A percentile compares a stretch with the other conserved stretches of the same genome.
Conservation (phyloP, 164 flowering plant genomes). For the Vitis labrusca region DNA sequence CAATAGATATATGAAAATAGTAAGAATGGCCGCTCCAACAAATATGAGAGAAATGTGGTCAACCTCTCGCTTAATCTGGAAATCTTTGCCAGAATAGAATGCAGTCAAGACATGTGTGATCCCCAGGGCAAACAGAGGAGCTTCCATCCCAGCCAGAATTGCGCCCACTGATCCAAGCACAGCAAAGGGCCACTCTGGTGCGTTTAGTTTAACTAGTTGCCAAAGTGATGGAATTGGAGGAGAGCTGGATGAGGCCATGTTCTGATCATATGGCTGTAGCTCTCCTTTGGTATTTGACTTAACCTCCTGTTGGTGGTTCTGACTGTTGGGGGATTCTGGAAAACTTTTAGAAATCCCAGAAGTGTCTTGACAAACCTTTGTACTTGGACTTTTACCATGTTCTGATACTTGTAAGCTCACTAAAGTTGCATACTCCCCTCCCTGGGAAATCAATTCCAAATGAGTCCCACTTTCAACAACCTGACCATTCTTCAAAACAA, state of each 20-base stretch:
- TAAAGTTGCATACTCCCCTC: constrained; percentile 63
- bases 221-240: constrained; percentile 41
- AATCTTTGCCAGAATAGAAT: constrained; percentile 45
- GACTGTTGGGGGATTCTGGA: constrained; percentile 19
- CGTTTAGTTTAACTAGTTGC: constrained; percentile 53
- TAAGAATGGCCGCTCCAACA: constrained; percentile 46
- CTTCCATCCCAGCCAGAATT: constrained; percentile 60
- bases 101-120: constrained; percentile 54
- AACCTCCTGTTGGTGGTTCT: constrained; percentile 13
- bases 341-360: constrained; percentile 19
- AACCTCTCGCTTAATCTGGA: constrained; percentile 48
- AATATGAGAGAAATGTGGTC: constrained; percentile 47
- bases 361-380: constrained; percentile 7
- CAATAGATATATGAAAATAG: constrained; percentile 56
- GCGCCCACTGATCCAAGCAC: constrained; percentile 73
- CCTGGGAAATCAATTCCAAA: constrained; percentile 41
- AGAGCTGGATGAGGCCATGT: constrained; percentile 1
- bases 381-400: constrained; percentile 7
- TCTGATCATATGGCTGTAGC: constrained; percentile 7
- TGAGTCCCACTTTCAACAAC: constrained; percentile 72
- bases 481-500: constrained; percentile 58
- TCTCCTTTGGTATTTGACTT: constrained; percentile 17
- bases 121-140: constrained; percentile 71
- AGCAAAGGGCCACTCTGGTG: constrained; percentile 75
- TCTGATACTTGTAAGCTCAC: constrained; percentile 52